A percentile compares a stretch with the other conserved stretches of the same genome.
These are phyloP conservation scores for Multifurca ochricompacta DNA, from an alignment of 768 basidiomycete species.

Conservation along the genomic window DNA sequence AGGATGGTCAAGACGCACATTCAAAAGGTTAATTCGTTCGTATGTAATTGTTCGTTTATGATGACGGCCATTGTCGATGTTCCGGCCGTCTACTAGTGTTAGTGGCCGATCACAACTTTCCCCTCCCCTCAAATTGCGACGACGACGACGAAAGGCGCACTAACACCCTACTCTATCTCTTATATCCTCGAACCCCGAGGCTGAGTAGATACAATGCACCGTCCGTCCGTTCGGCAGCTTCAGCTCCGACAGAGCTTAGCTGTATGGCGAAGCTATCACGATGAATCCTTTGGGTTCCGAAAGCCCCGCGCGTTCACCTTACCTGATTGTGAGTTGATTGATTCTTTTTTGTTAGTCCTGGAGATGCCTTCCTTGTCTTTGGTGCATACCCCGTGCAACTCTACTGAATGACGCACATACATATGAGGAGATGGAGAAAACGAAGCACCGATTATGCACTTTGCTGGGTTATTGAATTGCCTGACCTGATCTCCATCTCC, in stretches of 20 bases:
- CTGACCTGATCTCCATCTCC: neutral
- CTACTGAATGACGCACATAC: too few species aligned
- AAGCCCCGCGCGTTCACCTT: slow-evolving; percentile 53
- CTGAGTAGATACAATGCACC: neutral
- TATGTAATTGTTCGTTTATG: too few species aligned
- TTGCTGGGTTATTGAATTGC: neutral
- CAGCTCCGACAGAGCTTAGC: neutral
- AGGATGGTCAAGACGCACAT: too few species aligned
- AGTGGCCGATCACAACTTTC: too few species aligned
- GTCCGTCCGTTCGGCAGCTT: neutral
- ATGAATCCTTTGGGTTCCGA: slow-evolving; percentile 74
- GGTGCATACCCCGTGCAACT: neutral
- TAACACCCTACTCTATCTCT: too few species aligned
- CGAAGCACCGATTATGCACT: neutral
- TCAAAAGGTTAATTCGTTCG: too few species aligned
- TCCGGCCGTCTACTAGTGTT: too few species aligned
- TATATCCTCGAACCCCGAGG: neutral
- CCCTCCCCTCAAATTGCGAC: neutral
- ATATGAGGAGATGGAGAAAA: neutral
- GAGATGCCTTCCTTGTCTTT: neutral
- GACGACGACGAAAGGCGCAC: neutral
- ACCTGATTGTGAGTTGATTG: slow-evolving; percentile 55
- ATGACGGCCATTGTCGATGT: neutral
- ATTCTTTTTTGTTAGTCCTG: neutral
- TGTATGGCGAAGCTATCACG: slow-evolving; percentile 46